phyloP scores from a whole-genome alignment of 345 rosid species.

The Sisymbrium irio region DNA sequence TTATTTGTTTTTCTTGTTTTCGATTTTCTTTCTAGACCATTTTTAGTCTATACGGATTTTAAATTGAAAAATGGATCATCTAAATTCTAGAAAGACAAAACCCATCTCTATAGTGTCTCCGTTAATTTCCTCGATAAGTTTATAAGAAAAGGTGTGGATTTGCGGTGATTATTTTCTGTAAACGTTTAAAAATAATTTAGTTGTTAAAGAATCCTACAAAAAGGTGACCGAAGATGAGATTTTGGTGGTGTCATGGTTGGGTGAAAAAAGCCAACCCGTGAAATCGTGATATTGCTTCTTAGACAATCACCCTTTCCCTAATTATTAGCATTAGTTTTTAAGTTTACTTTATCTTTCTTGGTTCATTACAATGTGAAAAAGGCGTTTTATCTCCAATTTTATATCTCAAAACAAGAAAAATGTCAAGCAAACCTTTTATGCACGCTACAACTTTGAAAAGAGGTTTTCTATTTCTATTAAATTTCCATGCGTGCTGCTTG shows the following conservation, averaged over 20 bases:
- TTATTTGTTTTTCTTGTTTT: too few relatives aligned
- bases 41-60: too few relatives aligned
- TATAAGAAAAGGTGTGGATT: background rate
- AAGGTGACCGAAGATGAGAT: background rate
- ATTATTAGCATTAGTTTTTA: conserved; percentile 31
- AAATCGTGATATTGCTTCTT: conserved; percentile 35
- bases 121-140: background rate
- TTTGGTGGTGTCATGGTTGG: conserved; percentile 22
- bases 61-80: too few relatives aligned
- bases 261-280: conserved; percentile 28
- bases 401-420: background rate
- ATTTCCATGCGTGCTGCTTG: conserved; percentile 24
- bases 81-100: too few relatives aligned
- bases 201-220: background rate
- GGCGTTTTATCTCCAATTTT: conserved; percentile 17
- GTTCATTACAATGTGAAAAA: conserved; percentile 27
- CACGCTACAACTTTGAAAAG: conserved; percentile 34
- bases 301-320: conserved; percentile 29
- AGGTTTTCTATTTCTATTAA: background rate
- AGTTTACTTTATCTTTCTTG: conserved; percentile 29
- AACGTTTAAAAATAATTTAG: background rate
- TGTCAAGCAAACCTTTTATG: conserved; percentile 26
- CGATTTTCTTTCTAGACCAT: too few relatives aligned
- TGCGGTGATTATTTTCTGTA: background rate
- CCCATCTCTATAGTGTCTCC: too few relatives aligned